Evolutionary conservation across 148 eudicot species (phyloP), one percentile per base, ranked within the genome.

Genomic region (Nyssa sinensis): DNA sequence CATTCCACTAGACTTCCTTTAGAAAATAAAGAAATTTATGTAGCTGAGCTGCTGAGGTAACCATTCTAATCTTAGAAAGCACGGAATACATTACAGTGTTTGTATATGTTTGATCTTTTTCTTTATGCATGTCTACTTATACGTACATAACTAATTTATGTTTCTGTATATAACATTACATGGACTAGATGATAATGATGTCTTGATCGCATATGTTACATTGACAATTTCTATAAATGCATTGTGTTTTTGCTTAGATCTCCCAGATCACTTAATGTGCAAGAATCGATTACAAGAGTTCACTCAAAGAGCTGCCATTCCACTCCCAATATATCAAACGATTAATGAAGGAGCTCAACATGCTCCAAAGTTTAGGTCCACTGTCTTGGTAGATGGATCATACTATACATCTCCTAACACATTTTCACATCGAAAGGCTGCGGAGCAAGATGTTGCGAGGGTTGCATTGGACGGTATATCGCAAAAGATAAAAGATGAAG

Each of bases 391-490:
- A 3, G 88, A 89, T 65, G 96, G 91, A 44, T 71, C 53, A 29
- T 70, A 75, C n/a, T 89, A 78, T 59, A 66, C 70, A 9, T 82
- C 86, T 53, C 47, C 58, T 0, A 73, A 23, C 51, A 47, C 86
- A 62, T 86, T 64, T 64, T 2, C 80, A 17, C 66, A 34, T 6
- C 75, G 67, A 34, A 89, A 84, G 75, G 74, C 81, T n/a, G 93
- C 96, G 1, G 93, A 91, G 47, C 87, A 85, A 79, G 84, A 86
- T 76, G 93, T 68, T 60, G 91, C 96, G 8, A 83, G 70, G 44
- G 6, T 81, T 67, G 93, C 93, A 17, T 75, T 87, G 70, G 78
- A 72, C 35, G 71, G 77, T 51, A 37, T 87, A 44, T 32, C 64
- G 0, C 59, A 75, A 67, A 87, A 75, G 49, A 64, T 77, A 32